phyloP scores from a whole-genome alignment of 2,329 filamentous ascomycete genomes.

The Dothidotthia symphoricarpi region DNA sequence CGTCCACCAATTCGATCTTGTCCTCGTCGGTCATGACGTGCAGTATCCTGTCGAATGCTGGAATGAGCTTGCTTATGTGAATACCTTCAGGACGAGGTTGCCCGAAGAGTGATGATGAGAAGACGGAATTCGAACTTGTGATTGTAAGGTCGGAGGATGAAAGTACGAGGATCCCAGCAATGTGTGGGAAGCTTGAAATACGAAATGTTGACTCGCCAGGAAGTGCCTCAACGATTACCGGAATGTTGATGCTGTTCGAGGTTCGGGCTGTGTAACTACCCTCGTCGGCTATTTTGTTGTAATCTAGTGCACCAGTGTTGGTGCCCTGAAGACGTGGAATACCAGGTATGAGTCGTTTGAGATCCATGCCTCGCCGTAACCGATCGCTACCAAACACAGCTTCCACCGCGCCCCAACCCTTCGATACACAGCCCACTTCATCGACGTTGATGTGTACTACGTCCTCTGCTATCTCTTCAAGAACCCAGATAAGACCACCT shows the following conservation, averaged over 20 bases:
- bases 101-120: conserved; percentile 88
- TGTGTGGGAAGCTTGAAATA: conserved; percentile 93
- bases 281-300: conserved; percentile 67
- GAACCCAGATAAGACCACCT: conserved; percentile 90
- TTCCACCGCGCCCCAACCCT: conserved; percentile 70
- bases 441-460: conserved; percentile 75
- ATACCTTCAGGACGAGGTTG: conserved; percentile 80
- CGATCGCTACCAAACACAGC: conserved; percentile 80
- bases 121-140: conserved; percentile 91
- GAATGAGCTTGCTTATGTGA: conserved; percentile 75
- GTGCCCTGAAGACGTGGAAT: conserved; percentile 75
- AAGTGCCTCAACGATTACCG: conserved; percentile 74
- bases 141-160: conserved; percentile 75
- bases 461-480: conserved; percentile 97
- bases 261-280: conserved; percentile 85
- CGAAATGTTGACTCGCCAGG: conserved; percentile 69
- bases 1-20: conserved; percentile 76
- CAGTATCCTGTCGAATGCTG: conserved; percentile 81
- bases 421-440: conserved; percentile 70
- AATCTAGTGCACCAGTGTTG: conserved; percentile 72
- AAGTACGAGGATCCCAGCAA: conserved; percentile 92
- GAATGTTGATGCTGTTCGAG: conserved; percentile 74
- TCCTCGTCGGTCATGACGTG: conserved; percentile 83
- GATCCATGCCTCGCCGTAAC: conserved; percentile 66
- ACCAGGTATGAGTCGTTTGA: conserved; percentile 75